Evolutionary conservation across 768 basidiomycete genomes (phyloP), one percentile per base, ranked within the genome.

Genomic region (Tremella yokohamensis): DNA sequence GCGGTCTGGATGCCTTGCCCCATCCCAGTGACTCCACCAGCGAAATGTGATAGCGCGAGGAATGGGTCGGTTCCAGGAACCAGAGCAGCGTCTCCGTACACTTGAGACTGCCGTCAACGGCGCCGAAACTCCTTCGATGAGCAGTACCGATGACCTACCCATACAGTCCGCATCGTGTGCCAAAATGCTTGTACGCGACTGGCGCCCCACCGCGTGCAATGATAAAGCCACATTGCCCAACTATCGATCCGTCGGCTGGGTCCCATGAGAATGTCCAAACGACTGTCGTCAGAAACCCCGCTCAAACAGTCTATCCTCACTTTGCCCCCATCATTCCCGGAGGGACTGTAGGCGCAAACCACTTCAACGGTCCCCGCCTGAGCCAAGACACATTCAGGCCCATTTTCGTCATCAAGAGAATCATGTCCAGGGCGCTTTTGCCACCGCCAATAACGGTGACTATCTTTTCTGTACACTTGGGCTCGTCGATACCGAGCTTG

Each of bases 181-280:
- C 57, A 58, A 47, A 58, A 58, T 18, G 38, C 50, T 3, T 18
- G 37, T 9, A 58, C 50, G 38, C 24, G 19, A 12, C 3, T 20
- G 16, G 51, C 57, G 20, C 57, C 57, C 15, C 25, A 15, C 1
- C 6, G 9, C 1, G 57, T 58, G 47, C 51, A 52, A 34, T 58
- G 57, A 26, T 51, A 58, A 18, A 59, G 49, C 52, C 52, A 54
- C 58, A 59, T 59, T 1, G 52, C 19, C 51, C 58, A 59, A 19
- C 58, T 54, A 39, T 59, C 52, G 39, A 54, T 50, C 11, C 24
- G 18, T 15, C 52, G 25, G 18, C 29, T 39, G 7, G 58, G 58
- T 24, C 58, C 52, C 24, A 60, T 54, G 20, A 54, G 13, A 24
- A 54, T 60, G 34, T 60, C 52, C 45, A 60, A 22, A 8, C 52